Base-by-base conservation (phyloP, 2,329 filamentous ascomycete genomes). In the Clarireedia sp. region DNA sequence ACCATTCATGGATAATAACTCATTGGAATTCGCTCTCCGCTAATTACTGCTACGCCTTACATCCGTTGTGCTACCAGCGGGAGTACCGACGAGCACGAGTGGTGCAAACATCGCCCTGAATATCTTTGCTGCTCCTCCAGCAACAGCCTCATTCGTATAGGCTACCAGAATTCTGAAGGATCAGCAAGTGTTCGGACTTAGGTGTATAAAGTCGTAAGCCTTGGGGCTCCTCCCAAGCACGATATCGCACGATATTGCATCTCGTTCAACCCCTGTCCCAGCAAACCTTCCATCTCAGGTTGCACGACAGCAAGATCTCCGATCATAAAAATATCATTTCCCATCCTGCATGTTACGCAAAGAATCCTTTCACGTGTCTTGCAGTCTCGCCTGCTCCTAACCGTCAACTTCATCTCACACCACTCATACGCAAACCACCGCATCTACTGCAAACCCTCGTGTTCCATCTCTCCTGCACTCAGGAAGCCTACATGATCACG, bases 401-500 rank as follows among this genome's bases (percentile, higher is more conserved):
- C 52, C 52, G 52, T 54, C 46, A 33, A 46, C 43, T 23, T 23
- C 43, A 46, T 26, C 14, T 23, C 7, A 26, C 43, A 46, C 43
- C 9, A 46, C 43, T 14, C 23, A 23, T 24, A n/a, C 12, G 23
- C 19, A 16, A 12, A 19, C 21, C 23, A 16, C 52, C 16, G 33
- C 37, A 43, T 40, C 29, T 49, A 54, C 24, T 17, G 44, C 26
- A 54, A 54, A 54, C 26, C 29, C 46, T 54, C 46, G 45, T 49
- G 52, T 50, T 36, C 52, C 16, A 43, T 36, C 45, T 50, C 24
- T 26, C 17, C 45, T 50, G 38, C 52, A 50, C 10, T 36, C 16
- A 37, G 46, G 37, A 24, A 21, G 19, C 19, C 10, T 50, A 54
- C 52, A 50, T 47, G 40, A 54, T 54, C 52, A 54, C 37, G 45